Conservation (phyloP, 2,329 filamentous ascomycete species). For the Talaromyces piceae region DNA sequence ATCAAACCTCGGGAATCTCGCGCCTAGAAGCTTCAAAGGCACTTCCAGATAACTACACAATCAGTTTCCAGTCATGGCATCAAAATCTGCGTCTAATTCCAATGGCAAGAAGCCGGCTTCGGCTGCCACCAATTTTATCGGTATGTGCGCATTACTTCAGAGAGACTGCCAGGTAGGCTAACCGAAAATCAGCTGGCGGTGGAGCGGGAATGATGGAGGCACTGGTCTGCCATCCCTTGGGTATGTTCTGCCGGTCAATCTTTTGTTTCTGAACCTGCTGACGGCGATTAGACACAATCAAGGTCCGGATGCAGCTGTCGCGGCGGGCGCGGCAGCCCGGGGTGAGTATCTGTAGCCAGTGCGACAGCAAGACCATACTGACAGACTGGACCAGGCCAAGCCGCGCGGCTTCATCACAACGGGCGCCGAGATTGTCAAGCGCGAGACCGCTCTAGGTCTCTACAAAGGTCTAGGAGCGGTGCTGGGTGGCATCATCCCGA, state of each 20-base stretch:
- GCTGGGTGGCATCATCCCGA: conserved; percentile 90
- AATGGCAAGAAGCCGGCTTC: conserved; percentile 66
- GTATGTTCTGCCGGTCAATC: conserved; percentile 41
- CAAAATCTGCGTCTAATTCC: background rate
- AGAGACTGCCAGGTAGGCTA: conserved; percentile 16
- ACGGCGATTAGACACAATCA: conserved; percentile 68
- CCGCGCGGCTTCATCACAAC: conserved; percentile 83
- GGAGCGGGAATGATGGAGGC: conserved; percentile 99
- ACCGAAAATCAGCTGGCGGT: conserved; percentile 65
- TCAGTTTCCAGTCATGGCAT: background rate
- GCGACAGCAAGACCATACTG: background rate
- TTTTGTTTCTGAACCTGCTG: conserved; percentile 4
- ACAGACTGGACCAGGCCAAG: conserved; percentile 48
- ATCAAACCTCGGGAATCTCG: too few species aligned
- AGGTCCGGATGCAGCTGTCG: conserved; percentile 98
- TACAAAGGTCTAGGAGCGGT: conserved; percentile 99
- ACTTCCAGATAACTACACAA: background rate
- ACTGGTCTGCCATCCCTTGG: conserved; percentile 86
- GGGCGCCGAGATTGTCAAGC: conserved; percentile 75
- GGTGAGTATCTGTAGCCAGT: conserved; percentile 38
- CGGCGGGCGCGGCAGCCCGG: conserved; percentile 75
- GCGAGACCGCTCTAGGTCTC: conserved; percentile 83
- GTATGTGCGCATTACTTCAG: conserved; percentile 40
- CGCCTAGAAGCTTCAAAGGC: too few species aligned
- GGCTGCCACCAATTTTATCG: conserved; percentile 83